Evolutionary conservation across 2,329 filamentous ascomycete genomes (phyloP), one percentile per base, ranked within the genome.

Genomic region (Penicillium sp.): DNA sequence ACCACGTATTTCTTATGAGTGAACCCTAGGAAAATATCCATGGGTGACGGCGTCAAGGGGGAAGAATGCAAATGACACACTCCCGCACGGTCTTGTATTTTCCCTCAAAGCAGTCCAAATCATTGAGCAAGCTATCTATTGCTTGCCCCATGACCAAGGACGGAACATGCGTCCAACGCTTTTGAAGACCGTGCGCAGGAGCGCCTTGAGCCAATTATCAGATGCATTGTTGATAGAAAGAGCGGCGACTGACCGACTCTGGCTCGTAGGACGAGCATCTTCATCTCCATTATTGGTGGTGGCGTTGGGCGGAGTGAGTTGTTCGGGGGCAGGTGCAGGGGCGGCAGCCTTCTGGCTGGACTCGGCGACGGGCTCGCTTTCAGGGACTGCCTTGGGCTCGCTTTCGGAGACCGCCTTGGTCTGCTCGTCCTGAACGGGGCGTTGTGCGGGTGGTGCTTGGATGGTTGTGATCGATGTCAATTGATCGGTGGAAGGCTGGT

Each of bases 391-490:
- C 16, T 52, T 45, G 26, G 55, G 45, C 35, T 61, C 51, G 14
- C 43, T 41, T 22, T 61, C 59, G n/a, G 60, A 53, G 13, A 60
- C 56, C 33, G 59, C 57, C 16, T 52, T 45, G 26, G 55, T 35
- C 24, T 57, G 48, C 50, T 59, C 55, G 27, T 56, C 91, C 81
- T 35, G 35, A 41, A 41, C 39, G 19, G 39, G 39, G 19, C 39
- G 46, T n/a, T 48, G 27, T 19, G 41, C 41, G 16, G 45, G 96
- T 89, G 53, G 91, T 93, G 83, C 95, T 96, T 96, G 85, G 96
- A 96, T 88, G 95, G 96, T 79, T 90, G 96, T 83, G 95, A 60
- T 59, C 22, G 64, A 53, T 27, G 65, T 52, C 43, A 70, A 48
- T 39, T 69, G 64, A 29, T 72, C 69, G 21, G 68, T 68, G 11